Evolutionary conservation across 148 eudicot species (phyloP).

Genomic region (Nepenthes mirabilis): DNA sequence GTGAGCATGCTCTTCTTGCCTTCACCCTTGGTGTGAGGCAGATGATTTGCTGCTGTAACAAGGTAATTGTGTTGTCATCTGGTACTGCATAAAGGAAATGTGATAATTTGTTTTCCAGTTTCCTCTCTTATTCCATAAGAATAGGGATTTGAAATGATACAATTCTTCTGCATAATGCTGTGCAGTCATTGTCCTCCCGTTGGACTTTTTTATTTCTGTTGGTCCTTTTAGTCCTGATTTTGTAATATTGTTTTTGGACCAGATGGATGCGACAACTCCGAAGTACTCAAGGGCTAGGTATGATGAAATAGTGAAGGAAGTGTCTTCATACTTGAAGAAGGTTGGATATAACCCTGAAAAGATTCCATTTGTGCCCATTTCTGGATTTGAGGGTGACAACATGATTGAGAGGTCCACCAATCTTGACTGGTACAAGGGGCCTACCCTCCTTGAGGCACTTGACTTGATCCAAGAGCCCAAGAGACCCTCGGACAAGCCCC

Average conservation of each 20-base stretch:
- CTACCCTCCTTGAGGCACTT: conserved; percentile 21
- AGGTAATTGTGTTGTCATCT: conserved; percentile 11
- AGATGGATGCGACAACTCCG: conserved; percentile 30
- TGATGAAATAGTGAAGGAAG: conserved; percentile 28
- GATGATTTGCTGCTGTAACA: conserved; percentile 36
- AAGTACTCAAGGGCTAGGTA: conserved; percentile 24
- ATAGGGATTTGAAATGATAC: not conserved
- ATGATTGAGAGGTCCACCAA: conserved; percentile 27
- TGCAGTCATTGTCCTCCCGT: not conserved
- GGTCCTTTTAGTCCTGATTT: not conserved
- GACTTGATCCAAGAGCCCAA: conserved; percentile 17
- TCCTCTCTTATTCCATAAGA: not conserved
- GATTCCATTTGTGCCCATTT: conserved; percentile 21
- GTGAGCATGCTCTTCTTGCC: conserved; percentile 38
- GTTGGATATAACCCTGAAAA: conserved; percentile 24
- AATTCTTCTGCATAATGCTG: too few relatives aligned
- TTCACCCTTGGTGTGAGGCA: conserved; percentile 35
- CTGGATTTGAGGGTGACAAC: conserved; percentile 26
- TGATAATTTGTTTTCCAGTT: too few relatives aligned
- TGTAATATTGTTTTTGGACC: not conserved
- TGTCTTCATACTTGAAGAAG: conserved; percentile 24
- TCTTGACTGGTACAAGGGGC: conserved; percentile 29
- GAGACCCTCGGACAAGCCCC: conserved; percentile 23
- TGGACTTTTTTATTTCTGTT: not conserved
- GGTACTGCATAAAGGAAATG: too few relatives aligned